These are phyloP conservation scores for Phytophthora litchii DNA, from an alignment of 352 stramenopile genomes.

Conservation along the genomic window DNA sequence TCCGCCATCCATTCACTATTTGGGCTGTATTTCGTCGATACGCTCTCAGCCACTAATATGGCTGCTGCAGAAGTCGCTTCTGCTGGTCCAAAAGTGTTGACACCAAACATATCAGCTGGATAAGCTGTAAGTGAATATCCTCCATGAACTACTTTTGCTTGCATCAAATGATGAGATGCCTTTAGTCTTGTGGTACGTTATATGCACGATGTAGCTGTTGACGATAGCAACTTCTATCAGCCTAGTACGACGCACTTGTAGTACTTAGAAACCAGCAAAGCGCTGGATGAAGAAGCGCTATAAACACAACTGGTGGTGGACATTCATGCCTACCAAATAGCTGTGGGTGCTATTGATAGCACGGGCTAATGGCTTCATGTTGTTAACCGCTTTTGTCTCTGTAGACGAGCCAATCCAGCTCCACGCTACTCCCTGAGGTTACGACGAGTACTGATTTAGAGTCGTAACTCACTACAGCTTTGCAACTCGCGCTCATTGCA, in stretches of 20 bases:
- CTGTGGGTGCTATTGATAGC: too few relatives aligned
- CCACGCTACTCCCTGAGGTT: too few relatives aligned
- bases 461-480: too few relatives aligned
- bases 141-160: conserved; percentile 5
- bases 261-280: conserved; percentile 22
- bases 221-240: conserved; percentile 25
- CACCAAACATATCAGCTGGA: neutral
- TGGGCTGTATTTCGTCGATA: too few relatives aligned
- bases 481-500: too few relatives aligned
- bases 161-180: neutral
- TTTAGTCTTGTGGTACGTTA: conserved; percentile 9
- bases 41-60: too few relatives aligned
- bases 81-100: neutral
- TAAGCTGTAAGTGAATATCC: neutral
- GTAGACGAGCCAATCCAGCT: too few relatives aligned
- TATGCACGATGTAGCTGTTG: conserved; percentile 25
- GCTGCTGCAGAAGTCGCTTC: too few relatives aligned
- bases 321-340: conserved; percentile 1
- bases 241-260: conserved; percentile 24
- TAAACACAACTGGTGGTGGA: conserved; percentile 18
- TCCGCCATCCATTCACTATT: neutral
- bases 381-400: too few relatives aligned
- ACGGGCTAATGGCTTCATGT: too few relatives aligned
- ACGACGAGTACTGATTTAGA: too few relatives aligned
- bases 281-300: conserved; percentile 22